These are phyloP conservation scores for Udeniomyces megalosporus DNA, from an alignment of 768 basidiomycete genomes.

Conservation along the genomic window DNA sequence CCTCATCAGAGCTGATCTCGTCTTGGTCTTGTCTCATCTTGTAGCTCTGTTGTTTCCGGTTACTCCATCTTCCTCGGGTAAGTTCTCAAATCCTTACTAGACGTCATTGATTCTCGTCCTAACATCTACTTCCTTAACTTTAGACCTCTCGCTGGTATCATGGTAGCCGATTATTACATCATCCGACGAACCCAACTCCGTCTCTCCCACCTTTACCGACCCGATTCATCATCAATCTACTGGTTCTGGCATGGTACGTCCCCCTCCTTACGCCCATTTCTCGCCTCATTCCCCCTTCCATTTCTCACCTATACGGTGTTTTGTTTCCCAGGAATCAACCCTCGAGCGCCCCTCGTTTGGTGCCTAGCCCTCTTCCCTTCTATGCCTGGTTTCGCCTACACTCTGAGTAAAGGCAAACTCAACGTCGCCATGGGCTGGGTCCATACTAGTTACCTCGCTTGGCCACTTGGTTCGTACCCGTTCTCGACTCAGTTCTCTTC, in stretches of 20 bases:
- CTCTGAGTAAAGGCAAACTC: not conserved
- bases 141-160: constrained; percentile 4
- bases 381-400: constrained; percentile 3
- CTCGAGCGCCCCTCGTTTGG: constrained; percentile 2
- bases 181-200: not conserved
- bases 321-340: constrained; percentile 3
- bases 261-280: not conserved
- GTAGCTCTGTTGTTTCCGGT: constrained; percentile 16
- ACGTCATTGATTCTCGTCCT: not conserved
- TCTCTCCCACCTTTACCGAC: constrained; percentile 6
- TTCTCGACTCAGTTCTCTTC: not conserved
- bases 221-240: not conserved
- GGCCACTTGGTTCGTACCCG: constrained; percentile 5
- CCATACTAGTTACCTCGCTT: constrained; percentile 6
- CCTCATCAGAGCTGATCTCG: not conserved
- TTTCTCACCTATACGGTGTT: not conserved
- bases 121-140: constrained; percentile 16
- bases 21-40: not conserved
- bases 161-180: constrained; percentile 15
- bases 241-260: constrained; percentile 14
- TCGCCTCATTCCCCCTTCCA: not conserved
- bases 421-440: not conserved
- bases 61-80: constrained; percentile 20
- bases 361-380: constrained; percentile 8
- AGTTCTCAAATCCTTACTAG: constrained; percentile 4